Evolutionary conservation across 345 rosid species (phyloP), one percentile per base, ranked within the genome.

Genomic region (Linum lewisii): DNA sequence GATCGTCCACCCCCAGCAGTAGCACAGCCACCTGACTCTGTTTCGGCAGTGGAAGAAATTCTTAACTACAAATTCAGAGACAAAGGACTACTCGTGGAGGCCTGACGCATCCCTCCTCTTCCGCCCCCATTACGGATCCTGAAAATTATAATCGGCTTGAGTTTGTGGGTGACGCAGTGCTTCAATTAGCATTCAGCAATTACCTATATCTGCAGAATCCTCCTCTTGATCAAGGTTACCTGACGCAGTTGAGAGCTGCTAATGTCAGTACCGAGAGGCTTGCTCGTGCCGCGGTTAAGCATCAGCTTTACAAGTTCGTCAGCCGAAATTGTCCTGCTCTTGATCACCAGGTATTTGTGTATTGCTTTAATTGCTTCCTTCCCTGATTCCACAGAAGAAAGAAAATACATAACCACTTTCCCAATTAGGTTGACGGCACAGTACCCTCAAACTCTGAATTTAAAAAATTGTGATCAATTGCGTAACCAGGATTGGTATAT

Each of bases 181-280:
- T 85, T 10, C 77, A 77, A 7, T 64, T 79, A 5, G 94, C 87
- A 0, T 4, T 87, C n/a, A 66, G 73, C 0, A 82, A 74, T 42
- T 55, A 84, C 65, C 16, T 81, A 1, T 90, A 69, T 78, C 62
- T 79, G 6, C 61, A 75, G 2, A 77, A 84, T 73, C 94, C 89
- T 4, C 14, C 45, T 0, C 75, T 82, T 20, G 85, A 82, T 6
- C 87, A 75, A 0, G 87, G 87, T 0, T 66, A 67, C 54, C 65
- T 90, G 32, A 72, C 97, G 34, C 66, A 58, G 11, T 50, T 90
- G 25, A 81, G 94, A 29, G 71, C 94, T 19, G 87, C 85, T 37
- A 87, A 83, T 52, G 68, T 79, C 11, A 82, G 91, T 34, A 90
- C 82, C 2, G 97, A 90, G 82, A 90, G 87, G 57, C 80, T 90